These are phyloP conservation scores for Emmonsiellopsis sp. DNA, from an alignment of 2,329 filamentous ascomycete species.

Conservation along the genomic window DNA sequence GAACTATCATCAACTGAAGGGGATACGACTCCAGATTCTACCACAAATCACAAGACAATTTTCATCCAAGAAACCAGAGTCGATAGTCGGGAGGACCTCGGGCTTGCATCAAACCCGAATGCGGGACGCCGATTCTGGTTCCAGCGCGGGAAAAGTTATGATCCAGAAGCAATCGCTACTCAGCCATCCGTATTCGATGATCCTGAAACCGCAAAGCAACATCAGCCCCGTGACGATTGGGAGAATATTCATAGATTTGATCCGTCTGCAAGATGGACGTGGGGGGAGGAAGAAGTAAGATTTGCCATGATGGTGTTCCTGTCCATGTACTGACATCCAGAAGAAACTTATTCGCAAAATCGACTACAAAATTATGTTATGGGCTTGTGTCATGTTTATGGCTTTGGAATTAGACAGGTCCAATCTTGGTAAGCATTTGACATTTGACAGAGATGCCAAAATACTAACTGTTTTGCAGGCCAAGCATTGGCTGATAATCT, in stretches of 20 bases:
- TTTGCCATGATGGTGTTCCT: background rate
- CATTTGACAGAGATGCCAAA: conserved; percentile 8
- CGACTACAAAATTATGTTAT: conserved; percentile 22
- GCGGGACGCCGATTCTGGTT: conserved; percentile 21
- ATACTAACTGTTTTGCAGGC: conserved; percentile 1
- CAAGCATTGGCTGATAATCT: conserved; percentile 51
- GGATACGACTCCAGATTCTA: background rate
- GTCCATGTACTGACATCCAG: background rate
- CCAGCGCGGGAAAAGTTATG: conserved; percentile 15
- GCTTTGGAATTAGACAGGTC: conserved; percentile 48
- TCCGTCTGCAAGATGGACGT: conserved; percentile 14
- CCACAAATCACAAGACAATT: background rate
- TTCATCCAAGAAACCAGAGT: background rate
- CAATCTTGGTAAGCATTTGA: conserved; percentile 31
- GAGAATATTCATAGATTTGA: conserved; percentile 25
- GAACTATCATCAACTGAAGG: background rate
- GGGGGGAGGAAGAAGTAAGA: conserved; percentile 13
- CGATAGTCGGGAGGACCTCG: background rate
- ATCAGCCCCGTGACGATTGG: conserved; percentile 21
- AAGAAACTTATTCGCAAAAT: conserved; percentile 6
- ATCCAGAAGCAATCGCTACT: conserved; percentile 25
- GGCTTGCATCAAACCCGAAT: background rate
- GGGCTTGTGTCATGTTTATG: conserved; percentile 46
- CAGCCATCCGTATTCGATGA: conserved; percentile 40
- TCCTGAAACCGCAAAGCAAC: conserved; percentile 28